Evolutionary conservation across 2,329 filamentous ascomycete genomes (phyloP).

Genomic region (Trichoderma koningiopsis): DNA sequence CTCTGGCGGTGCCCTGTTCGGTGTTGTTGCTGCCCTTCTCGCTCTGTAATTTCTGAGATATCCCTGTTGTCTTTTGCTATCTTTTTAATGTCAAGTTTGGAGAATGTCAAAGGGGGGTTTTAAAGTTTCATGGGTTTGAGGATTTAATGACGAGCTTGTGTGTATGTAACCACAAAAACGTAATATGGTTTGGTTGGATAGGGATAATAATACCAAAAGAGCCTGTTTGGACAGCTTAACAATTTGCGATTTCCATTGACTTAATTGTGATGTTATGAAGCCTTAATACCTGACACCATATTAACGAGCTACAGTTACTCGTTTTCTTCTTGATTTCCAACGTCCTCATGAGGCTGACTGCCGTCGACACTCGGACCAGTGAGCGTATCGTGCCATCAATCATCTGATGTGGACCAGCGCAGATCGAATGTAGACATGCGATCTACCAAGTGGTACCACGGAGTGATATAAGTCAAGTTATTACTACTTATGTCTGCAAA

Average conservation of each 20-base stretch:
- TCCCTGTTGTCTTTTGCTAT: slow-evolving; percentile 7
- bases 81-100: background rate
- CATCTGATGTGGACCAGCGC: slow-evolving; percentile 10
- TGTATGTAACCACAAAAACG: slow-evolving; percentile 9
- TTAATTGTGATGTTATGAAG: background rate
- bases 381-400: background rate
- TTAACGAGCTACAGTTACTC: background rate
- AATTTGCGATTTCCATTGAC: background rate
- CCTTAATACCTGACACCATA: background rate
- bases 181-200: slow-evolving; percentile 4
- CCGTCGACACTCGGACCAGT: background rate
- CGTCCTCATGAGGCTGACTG: background rate
- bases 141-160: slow-evolving; percentile 12
- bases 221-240: slow-evolving; percentile 4
- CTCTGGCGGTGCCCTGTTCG: slow-evolving; percentile 49
- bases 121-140: background rate
- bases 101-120: slow-evolving; percentile 12
- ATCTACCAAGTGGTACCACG: background rate
- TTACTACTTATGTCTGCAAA: background rate
- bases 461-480: background rate
- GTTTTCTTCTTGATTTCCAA: background rate
- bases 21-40: slow-evolving; percentile 52
- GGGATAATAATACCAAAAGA: slow-evolving; percentile 4
- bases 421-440: background rate
- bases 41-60: slow-evolving; percentile 47